These are phyloP conservation scores for Magnolia sinica DNA, from an alignment of 164 flowering plant genomes.

Conservation along the genomic window DNA sequence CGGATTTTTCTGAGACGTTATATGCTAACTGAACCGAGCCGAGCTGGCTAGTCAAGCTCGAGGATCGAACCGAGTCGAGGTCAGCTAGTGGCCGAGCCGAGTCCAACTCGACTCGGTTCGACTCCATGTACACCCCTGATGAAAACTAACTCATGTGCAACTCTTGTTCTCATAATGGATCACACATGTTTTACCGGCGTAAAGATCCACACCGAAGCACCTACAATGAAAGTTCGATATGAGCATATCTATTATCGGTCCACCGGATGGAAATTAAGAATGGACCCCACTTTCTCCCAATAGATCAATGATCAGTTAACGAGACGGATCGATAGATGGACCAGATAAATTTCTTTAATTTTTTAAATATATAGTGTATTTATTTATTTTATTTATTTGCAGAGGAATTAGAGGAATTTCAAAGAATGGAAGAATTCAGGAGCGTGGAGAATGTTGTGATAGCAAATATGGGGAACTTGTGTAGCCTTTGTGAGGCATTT, in stretches of 20 bases:
- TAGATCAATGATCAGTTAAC: neutral
- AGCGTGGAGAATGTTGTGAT: slow-evolving; percentile 33
- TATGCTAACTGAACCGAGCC: no score
- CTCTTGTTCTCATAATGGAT: no score
- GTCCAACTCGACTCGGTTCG: no score
- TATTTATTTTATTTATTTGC: neutral
- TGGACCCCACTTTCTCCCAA: neutral
- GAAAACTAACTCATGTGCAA: no score
- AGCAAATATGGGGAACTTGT: slow-evolving; percentile 30
- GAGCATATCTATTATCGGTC: slow-evolving; percentile 11
- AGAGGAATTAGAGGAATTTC: slow-evolving; percentile 38
- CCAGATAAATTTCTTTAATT: neutral
- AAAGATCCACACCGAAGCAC: no score
- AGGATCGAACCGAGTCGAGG: no score
- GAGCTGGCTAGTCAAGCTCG: no score
- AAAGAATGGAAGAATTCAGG: slow-evolving; percentile 22
- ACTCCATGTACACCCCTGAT: no score
- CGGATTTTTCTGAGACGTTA: no score
- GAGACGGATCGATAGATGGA: neutral
- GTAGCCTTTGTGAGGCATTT: slow-evolving; percentile 34
- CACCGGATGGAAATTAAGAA: neutral
- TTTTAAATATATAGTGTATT: neutral
- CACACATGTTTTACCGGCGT: no score
- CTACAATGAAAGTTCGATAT: neutral
- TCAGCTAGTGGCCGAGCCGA: no score